Evolutionary conservation across 2,329 filamentous ascomycete genomes (phyloP).

Genomic region (Stagonosporopsis vannaccii): DNA sequence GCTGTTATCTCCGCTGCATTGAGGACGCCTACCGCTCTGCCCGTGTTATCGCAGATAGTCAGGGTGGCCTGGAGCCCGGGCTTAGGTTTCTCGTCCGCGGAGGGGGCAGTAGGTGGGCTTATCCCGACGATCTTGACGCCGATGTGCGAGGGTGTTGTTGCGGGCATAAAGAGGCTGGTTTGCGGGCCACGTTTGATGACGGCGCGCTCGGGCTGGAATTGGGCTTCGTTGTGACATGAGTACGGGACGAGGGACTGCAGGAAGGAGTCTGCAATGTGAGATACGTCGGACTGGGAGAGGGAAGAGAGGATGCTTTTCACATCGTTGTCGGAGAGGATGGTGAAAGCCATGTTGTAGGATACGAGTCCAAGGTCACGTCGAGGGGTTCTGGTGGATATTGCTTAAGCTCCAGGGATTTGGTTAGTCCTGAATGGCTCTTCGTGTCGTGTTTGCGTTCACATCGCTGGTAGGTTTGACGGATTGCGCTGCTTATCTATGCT

Average conservation of each 20-base stretch:
- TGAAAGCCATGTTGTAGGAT: conserved; percentile 12
- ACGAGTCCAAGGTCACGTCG: neutral
- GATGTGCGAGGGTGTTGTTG: conserved; percentile 67
- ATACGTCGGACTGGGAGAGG: conserved; percentile 29
- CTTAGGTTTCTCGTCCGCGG: conserved; percentile 28
- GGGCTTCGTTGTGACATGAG: conserved; percentile 29
- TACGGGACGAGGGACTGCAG: conserved; percentile 42
- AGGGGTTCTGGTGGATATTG: neutral
- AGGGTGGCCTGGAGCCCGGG: conserved; percentile 68
- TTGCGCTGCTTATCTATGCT: neutral
- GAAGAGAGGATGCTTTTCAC: conserved; percentile 46
- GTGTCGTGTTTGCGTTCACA: neutral
- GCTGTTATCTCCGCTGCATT: conserved; percentile 79
- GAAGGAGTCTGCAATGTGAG: conserved; percentile 1
- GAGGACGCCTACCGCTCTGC: conserved; percentile 70
- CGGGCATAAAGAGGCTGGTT: conserved; percentile 78
- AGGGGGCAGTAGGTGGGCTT: conserved; percentile 49
- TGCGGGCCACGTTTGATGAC: conserved; percentile 51
- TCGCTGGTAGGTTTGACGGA: neutral
- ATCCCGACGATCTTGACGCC: conserved; percentile 77
- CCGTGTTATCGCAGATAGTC: conserved; percentile 61
- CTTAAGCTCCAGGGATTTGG: neutral
- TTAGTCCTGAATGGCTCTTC: neutral
- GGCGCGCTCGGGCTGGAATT: conserved; percentile 54
- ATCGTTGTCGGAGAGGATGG: conserved; percentile 26